phyloP scores from a whole-genome alignment of 2,329 filamentous ascomycete species.

The Exophiala alcalophila region DNA sequence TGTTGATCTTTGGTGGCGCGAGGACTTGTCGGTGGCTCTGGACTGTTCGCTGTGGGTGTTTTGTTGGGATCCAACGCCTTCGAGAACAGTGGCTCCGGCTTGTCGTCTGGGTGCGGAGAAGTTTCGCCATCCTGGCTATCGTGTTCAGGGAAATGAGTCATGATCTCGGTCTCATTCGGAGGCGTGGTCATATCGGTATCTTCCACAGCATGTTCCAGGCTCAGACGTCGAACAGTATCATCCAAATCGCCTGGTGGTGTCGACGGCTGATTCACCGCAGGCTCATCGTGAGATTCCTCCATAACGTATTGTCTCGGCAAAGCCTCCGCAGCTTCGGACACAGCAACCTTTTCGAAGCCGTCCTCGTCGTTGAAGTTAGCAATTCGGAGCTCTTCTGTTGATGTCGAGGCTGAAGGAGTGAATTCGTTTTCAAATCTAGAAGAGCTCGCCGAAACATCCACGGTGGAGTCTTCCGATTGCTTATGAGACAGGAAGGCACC shows the following conservation, averaged over 20 bases:
- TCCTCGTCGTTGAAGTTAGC: conserved; percentile 84
- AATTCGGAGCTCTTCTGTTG: conserved; percentile 67
- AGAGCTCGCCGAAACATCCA: conserved; percentile 55
- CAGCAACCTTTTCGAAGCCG: conserved; percentile 85
- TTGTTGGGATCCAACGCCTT: conserved; percentile 27
- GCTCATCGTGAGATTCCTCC: conserved; percentile 66
- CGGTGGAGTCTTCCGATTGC: conserved; percentile 48
- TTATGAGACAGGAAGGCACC: conserved; percentile 61
- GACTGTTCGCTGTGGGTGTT: conserved; percentile 30
- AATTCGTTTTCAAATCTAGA: conserved; percentile 39
- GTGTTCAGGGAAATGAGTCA: conserved; percentile 2
- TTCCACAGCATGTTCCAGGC: conserved; percentile 25
- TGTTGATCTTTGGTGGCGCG: conserved; percentile 5
- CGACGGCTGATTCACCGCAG: conserved; percentile 24
- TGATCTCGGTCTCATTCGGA: conserved; percentile 27
- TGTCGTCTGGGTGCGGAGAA: conserved; percentile 63
- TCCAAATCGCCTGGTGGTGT: conserved; percentile 54
- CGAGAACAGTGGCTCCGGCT: conserved; percentile 63
- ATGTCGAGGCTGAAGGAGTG: conserved; percentile 44
- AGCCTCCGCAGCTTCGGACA: conserved; percentile 68
- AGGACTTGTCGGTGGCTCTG: conserved; percentile 26
- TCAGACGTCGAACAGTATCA: conserved; percentile 54
- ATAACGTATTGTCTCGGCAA: conserved; percentile 61
- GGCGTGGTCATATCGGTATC: conserved; percentile 52
- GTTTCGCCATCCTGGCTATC: conserved; percentile 19